Conservation (phyloP, 805 yeast species). For the Lipomyces mesembrius region DNA sequence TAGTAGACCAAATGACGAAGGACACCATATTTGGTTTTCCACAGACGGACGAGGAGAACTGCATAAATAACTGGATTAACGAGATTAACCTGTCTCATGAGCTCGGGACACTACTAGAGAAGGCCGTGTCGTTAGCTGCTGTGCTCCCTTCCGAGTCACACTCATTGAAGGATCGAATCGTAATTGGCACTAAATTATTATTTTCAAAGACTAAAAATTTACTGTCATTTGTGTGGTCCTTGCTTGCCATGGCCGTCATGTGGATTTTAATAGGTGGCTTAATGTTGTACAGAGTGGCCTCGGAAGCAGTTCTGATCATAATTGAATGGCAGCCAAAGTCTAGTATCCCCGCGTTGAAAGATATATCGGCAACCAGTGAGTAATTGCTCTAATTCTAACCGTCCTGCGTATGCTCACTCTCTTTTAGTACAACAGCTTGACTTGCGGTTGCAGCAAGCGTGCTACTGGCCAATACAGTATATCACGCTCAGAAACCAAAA, state of each 20-base stretch:
- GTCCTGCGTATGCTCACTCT: not conserved
- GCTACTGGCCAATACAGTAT: constrained; percentile 81
- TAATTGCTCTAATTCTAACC: not conserved
- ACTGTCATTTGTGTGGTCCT: constrained; percentile 16
- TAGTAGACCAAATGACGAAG: constrained; percentile 35
- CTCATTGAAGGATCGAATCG: constrained; percentile 20
- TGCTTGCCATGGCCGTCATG: constrained; percentile 17
- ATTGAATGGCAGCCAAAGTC: constrained; percentile 42
- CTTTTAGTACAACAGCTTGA: constrained; percentile 72
- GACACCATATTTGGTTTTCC: constrained; percentile 38
- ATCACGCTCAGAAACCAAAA: constrained; percentile 55
- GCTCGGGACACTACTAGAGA: constrained; percentile 41
- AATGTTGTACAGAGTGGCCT: constrained; percentile 40
- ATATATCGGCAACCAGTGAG: constrained; percentile 55
- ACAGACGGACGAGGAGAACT: constrained; percentile 11
- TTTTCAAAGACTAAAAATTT: constrained; percentile 32
- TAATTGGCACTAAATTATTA: constrained; percentile 3
- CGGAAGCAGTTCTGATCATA: constrained; percentile 44
- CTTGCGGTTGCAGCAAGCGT: constrained; percentile 71
- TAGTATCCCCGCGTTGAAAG: constrained; percentile 41
- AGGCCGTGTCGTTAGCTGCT: not conserved
- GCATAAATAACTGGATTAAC: constrained; percentile 40
- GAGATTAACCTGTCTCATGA: constrained; percentile 48
- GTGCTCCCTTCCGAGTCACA: constrained; percentile 6
- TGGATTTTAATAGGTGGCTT: constrained; percentile 35